Base-by-base conservation (phyloP, 2,329 filamentous ascomycete species). In the Botrytis elliptica region DNA sequence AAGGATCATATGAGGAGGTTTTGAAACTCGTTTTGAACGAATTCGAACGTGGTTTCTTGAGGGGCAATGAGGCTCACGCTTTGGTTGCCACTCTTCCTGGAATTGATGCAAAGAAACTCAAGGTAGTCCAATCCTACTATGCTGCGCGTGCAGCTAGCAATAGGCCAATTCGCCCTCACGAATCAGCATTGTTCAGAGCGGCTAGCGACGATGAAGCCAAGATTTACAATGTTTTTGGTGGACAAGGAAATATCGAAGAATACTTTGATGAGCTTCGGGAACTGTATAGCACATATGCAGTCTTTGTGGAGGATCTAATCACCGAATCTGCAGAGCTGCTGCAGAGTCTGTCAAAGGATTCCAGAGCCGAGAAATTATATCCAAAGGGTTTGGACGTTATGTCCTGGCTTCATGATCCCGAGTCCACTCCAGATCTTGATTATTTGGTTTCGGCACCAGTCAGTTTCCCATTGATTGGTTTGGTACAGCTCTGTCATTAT, bases 241-340 rank as follows among this genome's bases (percentile, higher is more conserved):
- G 96, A 10, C 96, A 99, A 83, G 96, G 96, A 79, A 99, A 99
- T 84, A 98, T 99, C 77, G 95, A 99, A 84, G 97, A 99, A 85
- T 99, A 99, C 85, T 99, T 99, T 80, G 95, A 99, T 78, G 96
- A 99, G 85, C 89, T 99, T 76, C 91, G 96, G 73, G 92, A 97
- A 82, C 89, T 98, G 74, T 95, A 95, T 85, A 90, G 87, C 79
- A 97, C 95, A 74, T 99, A 99, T 84, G 92, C 93, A 20, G 92
- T 92, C 42, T 97, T 99, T 78, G 90, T 98, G 8, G 92, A 93
- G 78, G 94, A 97, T 77, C 90, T 98, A 77, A 88, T 99, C 80
- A 88, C 88, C 42, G 88, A 90, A 38, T 91, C 94, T 12, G 95
- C 96, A 22, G 92, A 97, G 80, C 90, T 97, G 72, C 88, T 99